phyloP scores from a whole-genome alignment of 106 monocot species.

The Dendrobium chrysotoxum region DNA sequence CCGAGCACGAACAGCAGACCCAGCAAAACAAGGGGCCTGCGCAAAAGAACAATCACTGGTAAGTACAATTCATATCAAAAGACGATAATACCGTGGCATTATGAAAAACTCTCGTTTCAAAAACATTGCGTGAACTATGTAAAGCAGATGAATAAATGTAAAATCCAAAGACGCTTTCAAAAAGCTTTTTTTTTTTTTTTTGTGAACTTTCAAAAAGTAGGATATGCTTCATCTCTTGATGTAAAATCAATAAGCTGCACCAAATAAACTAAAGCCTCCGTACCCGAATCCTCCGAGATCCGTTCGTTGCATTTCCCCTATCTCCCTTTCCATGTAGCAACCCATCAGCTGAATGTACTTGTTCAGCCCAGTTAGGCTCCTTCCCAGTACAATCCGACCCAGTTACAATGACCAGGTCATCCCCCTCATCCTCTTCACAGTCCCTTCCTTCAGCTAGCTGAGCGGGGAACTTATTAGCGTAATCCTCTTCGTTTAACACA shows the following conservation, averaged over 20 bases:
- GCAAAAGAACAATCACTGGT: background rate
- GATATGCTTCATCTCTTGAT: background rate
- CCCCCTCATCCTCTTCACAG: slow-evolving; percentile 1
- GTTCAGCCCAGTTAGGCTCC: background rate
- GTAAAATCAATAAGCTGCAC: background rate
- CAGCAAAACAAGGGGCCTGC: background rate
- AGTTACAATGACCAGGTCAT: background rate
- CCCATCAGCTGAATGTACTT: background rate
- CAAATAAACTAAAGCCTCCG: background rate
- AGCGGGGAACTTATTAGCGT: background rate
- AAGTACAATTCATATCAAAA: slow-evolving; percentile 1
- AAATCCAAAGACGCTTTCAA: background rate
- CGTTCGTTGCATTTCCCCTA: background rate
- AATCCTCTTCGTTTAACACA: slow-evolving; percentile 8
- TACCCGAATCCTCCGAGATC: background rate
- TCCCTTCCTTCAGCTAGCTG: background rate
- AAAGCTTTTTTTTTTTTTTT: background rate
- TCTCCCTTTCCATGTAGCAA: no score
- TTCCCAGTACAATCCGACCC: background rate
- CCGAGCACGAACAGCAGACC: background rate
- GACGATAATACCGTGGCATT: background rate
- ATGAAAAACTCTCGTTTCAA: background rate
- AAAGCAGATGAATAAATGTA: background rate
- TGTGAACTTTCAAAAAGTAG: no score
- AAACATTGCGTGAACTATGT: background rate